Evolutionary conservation across 306 rosid genomes (phyloP), one percentile per base, ranked within the genome.

Genomic region (Quercus suber): DNA sequence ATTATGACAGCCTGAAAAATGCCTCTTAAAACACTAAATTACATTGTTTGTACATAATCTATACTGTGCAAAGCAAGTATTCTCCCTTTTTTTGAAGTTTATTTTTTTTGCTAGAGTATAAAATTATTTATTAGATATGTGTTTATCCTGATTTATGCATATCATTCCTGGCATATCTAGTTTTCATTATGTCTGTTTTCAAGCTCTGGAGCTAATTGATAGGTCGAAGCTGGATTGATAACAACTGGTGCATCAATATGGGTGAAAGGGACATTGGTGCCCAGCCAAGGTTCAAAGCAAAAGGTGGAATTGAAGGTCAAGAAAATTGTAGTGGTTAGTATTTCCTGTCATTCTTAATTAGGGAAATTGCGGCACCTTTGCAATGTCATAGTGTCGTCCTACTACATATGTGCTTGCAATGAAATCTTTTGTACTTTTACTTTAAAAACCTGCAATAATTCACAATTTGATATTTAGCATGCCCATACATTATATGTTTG

Each of bases 231-330:
- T 67, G 95, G 94, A 65, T 84, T 57, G 73, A 81, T 91, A 51
- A 74, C 97, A 8, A 94, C 97, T 51, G 97, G 99, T 85, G 97
- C 99, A 3, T 92, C 99, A 14, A 73, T 94, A 27, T 92, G 95
- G 91, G 97, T 89, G 89, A 92, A 89, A 89, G 99, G 97, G 60
- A 78, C 87, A 60, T 79, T 92, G 82, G 92, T 88, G 73, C 72
- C 89, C 77, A 94, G 99, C 80, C 95, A 88, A 79, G 99, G 99
- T 45, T 84, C 99, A 69, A 92, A 92, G 72, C 99, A 92, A 84
- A 92, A 91, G 60, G 92, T 94, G 84, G 99, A 94, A 86, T 78
- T 94, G 91, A 94, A 94, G 86, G 89, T 92, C 80, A 82, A 84
- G 61, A 92, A 92, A 85, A 80, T 94, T 71, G 85, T 92, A 20